Percentiles rank a stretch among this genome's conserved stretches.
phyloP scores from a whole-genome alignment of 2,329 filamentous ascomycete genomes.

The Madurella mycetomatis region DNA sequence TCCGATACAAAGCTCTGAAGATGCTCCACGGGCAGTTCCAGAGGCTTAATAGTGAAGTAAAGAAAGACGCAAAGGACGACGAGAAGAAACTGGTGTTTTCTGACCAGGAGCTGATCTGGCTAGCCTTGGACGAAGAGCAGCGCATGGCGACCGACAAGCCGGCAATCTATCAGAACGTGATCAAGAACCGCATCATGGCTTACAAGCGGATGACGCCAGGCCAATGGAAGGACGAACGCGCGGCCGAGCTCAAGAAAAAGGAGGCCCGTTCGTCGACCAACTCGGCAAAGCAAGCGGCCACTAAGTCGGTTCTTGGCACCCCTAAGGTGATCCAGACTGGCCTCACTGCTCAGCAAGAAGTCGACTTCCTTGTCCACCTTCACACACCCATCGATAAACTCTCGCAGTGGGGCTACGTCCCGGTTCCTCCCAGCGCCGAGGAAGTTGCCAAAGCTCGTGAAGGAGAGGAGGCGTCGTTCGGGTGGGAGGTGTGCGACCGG shows the following conservation, averaged over 20 bases:
- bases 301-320: conserved; percentile 32
- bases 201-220: conserved; percentile 70
- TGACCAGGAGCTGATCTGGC: conserved; percentile 62
- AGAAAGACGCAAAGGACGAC: conserved; percentile 45
- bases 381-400: conserved; percentile 63
- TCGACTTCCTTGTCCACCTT: conserved; percentile 52
- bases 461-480: conserved; percentile 62
- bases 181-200: conserved; percentile 74
- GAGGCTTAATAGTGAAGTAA: conserved; percentile 62
- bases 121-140: conserved; percentile 75
- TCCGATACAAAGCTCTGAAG: conserved; percentile 54
- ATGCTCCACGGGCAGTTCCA: conserved; percentile 61
- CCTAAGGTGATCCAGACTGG: conserved; percentile 63
- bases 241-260: conserved; percentile 28
- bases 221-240: conserved; percentile 65
- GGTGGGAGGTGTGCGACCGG: conserved; percentile 85
- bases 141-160: conserved; percentile 62
- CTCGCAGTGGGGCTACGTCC: conserved; percentile 71
- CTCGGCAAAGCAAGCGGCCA: conserved; percentile 27
- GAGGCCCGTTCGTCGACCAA: background rate
- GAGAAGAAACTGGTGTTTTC: conserved; percentile 54
- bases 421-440: conserved; percentile 57
- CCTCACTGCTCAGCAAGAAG: conserved; percentile 63
- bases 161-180: conserved; percentile 73
- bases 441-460: conserved; percentile 63